Evolutionary conservation across 371 early-diverging fungal species (phyloP).

Genomic region (Nematocida sp.): DNA sequence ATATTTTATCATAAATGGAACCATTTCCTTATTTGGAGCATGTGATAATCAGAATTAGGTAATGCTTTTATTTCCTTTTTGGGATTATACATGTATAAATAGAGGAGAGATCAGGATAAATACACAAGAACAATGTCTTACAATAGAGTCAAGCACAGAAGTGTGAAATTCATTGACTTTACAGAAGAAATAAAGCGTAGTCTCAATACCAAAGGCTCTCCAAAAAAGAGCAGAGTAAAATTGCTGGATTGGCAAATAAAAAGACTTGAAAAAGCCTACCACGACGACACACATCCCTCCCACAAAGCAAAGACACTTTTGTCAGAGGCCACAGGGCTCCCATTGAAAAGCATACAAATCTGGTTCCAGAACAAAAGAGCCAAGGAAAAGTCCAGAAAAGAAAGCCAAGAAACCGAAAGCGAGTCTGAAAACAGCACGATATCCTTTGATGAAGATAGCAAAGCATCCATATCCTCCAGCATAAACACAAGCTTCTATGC

Average conservation of each 20-base stretch:
- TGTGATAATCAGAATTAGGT: conserved; percentile 13
- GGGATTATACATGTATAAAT: background rate
- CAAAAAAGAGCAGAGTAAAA: conserved; percentile 48
- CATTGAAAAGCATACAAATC: conserved; percentile 56
- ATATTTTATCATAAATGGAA: conserved; percentile 27
- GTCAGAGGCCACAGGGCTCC: conserved; percentile 28
- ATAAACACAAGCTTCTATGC: background rate
- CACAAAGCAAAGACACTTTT: conserved; percentile 46
- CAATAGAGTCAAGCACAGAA: background rate
- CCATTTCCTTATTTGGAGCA: conserved; percentile 21
- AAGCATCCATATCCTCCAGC: background rate
- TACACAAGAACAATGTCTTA: conserved; percentile 5
- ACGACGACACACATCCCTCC: conserved; percentile 56
- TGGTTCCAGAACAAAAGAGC: conserved; percentile 65
- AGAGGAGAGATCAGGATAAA: background rate
- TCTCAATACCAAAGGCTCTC: background rate
- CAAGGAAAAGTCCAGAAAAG: conserved; percentile 53
- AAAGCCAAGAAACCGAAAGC: conserved; percentile 10
- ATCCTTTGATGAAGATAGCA: no score
- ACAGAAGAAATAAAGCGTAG: conserved; percentile 50
- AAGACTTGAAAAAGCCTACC: conserved; percentile 45
- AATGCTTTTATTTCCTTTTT: conserved; percentile 4
- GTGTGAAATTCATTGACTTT: conserved; percentile 53
- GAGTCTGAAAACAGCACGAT: no score
- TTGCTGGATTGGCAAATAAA: conserved; percentile 48